Evolutionary conservation across 305 asterid genomes (phyloP), one percentile per base, ranked within the genome.

Genomic region (Fraxinus sp.): DNA sequence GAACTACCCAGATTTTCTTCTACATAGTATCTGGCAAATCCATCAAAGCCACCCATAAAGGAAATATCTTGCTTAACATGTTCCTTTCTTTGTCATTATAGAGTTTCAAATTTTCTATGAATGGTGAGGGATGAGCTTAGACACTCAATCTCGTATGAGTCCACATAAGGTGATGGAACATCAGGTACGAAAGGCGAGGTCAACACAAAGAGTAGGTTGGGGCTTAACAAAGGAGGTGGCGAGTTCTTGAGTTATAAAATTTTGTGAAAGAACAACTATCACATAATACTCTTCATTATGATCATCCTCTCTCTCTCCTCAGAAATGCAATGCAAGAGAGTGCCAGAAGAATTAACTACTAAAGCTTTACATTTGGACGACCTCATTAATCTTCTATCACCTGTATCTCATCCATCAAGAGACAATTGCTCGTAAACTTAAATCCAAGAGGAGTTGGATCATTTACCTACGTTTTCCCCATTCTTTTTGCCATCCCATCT

Each of bases 331-430:
- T 52, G 62, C 62, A 52, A 52, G 20, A 52, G 20, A 8, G 62
- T 49, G 59, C 7, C 59, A 49, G 20, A 49, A 49, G 59, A 49
- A 49, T 49, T 49, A 49, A 49, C 22, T 52, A 52, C 62, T 52
- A 52, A 16, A 52, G 33, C 62, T 52, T 16, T 52, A 52, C 55
- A 43, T 43, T 43, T 43, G 55, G 55, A 43, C 52, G 52, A 49
- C 3, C 24, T 3, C 66, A 0, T 62, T 62, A 22, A 62, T 62
- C 71, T 20, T 62, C 71, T 0, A 8, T 20, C 32, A 7, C 14
- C 71, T 77, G 71, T 18, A 77, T 46, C 68, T 77, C 68, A 16
- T 55, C 80, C 80, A 77, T 77, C 80, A 49, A 18, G 20, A 77
- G 24, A 57, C 80, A 66, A 43, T 77, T 52, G 30, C 72, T 77